Evolutionary conservation across 73 alveolate genomes (phyloP).

Genomic region (Tetrahymena thermophila): DNA sequence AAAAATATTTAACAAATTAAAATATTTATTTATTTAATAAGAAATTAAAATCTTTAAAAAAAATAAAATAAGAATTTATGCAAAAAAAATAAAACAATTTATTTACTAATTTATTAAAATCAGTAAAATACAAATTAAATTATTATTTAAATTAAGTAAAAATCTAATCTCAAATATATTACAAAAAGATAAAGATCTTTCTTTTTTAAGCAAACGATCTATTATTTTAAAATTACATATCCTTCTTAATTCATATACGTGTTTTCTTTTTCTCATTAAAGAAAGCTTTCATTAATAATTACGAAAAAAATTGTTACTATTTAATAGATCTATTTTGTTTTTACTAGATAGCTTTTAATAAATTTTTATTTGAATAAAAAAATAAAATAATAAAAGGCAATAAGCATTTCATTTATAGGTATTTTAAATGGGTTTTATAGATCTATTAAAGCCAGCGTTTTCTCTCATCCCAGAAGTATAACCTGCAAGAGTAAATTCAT

Average conservation of each 20-base stretch:
- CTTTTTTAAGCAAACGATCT: neutral
- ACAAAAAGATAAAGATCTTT: neutral
- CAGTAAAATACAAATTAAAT: too few relatives aligned
- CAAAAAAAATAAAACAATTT: too few relatives aligned
- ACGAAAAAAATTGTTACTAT: neutral
- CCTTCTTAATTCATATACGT: neutral
- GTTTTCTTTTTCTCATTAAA: neutral
- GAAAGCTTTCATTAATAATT: neutral
- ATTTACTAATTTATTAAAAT: too few relatives aligned
- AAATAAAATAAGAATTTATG: too few relatives aligned
- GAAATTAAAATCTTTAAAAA: too few relatives aligned
- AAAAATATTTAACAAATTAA: too few relatives aligned
- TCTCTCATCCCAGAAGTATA: neutral
- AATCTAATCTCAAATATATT: neutral
- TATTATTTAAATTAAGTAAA: neutral
- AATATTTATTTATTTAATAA: too few relatives aligned
- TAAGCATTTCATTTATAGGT: neutral
- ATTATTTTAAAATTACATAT: neutral
- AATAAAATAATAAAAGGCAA: neutral
- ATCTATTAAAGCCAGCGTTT: neutral
- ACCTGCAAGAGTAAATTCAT: neutral
- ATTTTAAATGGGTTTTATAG: neutral
- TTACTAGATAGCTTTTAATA: neutral
- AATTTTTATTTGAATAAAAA: neutral
- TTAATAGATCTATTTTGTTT: neutral